phyloP scores from a whole-genome alignment of 768 basidiomycete species.

The Leccinum sublutescens region DNA sequence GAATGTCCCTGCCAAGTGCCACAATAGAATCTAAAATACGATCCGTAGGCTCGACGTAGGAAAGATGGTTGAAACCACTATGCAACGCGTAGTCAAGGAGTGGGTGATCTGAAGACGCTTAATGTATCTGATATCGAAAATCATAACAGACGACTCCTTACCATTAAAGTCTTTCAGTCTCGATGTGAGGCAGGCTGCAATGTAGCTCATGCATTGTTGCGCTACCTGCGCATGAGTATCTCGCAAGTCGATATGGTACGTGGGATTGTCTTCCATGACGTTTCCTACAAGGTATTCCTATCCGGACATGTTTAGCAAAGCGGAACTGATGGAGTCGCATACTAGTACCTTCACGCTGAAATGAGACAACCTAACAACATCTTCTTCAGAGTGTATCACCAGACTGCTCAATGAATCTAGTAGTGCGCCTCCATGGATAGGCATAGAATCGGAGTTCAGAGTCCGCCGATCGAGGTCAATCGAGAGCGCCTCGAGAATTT shows the following conservation, averaged over 20 bases:
- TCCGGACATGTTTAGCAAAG: too few species aligned
- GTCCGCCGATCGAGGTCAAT: background rate
- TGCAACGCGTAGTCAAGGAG: too few species aligned
- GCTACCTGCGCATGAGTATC: too few species aligned
- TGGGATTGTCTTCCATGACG: too few species aligned
- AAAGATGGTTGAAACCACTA: background rate
- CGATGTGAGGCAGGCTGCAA: too few species aligned
- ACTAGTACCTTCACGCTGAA: background rate
- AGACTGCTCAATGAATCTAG: background rate
- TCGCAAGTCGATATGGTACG: too few species aligned
- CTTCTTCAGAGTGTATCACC: background rate
- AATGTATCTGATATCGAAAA: too few species aligned
- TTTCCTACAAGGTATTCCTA: too few species aligned
- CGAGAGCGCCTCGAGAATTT: background rate
- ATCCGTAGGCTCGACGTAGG: background rate
- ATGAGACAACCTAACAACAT: background rate
- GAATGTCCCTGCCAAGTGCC: background rate
- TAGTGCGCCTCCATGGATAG: background rate
- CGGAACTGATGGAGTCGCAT: fast-evolving
- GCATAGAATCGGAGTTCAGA: background rate
- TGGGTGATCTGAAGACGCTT: too few species aligned
- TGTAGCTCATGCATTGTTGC: too few species aligned
- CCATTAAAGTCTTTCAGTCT: too few species aligned
- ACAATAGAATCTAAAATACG: background rate
- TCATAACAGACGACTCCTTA: too few species aligned